Evolutionary conservation across 129 eudicot species (phyloP), one percentile per base, ranked within the genome.

Genomic region (Pittosporum tobira): DNA sequence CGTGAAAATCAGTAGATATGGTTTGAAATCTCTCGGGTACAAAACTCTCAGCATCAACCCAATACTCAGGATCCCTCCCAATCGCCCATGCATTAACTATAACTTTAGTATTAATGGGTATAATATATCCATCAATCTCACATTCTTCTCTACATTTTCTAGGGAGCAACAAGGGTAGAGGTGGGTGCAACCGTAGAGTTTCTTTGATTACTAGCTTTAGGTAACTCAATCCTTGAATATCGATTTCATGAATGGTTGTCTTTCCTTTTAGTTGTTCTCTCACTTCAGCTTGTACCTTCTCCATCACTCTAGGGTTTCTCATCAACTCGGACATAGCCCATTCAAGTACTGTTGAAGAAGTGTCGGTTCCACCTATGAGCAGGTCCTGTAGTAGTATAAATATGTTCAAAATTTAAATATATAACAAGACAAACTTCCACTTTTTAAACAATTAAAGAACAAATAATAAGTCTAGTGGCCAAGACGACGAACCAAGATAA

Each of bases 281-380:
- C n/a, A n/a, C n/a, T n/a, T n/a, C n/a, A n/a, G n/a, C n/a, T n/a
- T n/a, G n/a, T n/a, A n/a, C n/a, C n/a, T n/a, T 66, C 31, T 73
- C 57, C 79, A 73, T 73, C 3, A 66, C 76, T 65, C 60, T 34
- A 1, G 73, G 80, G 27, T 77, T 69, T 52, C 61, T 65, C 19
- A 74, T 59, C 23, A 73, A 19, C 58, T 78, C 84, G 0, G 73
- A 24, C 5, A 78, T 52, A 1, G 76, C 79, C 84, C 84, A 78
- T 22, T 64, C 79, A 3, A 65, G 14, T 25, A 58, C 57, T 0
- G 71, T 59, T 0, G 77, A 61, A 24, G 80, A 54, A 3, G 80
- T 70, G 27, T 79, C 77, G 0, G 69, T 70, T 1, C 80, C 84
- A 0, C 66, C 80, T 22, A 48, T 48, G 1, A 79, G 70, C 53